phyloP scores from a whole-genome alignment of 1,284 basidiomycete genomes.

The Leccinum solheimii region DNA sequence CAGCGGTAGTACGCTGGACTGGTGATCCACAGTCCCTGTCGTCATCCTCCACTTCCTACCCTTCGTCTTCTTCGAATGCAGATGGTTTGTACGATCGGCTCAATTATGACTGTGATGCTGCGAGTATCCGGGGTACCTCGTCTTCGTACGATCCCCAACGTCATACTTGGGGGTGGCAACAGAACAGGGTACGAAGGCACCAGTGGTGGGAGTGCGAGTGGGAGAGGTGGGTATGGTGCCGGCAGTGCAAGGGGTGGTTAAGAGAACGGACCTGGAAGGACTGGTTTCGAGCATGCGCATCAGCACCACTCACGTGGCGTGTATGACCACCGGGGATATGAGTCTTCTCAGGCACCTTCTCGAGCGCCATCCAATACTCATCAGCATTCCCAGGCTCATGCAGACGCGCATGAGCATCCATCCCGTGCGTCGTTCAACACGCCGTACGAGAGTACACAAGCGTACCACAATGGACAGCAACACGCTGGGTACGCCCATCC shows the following conservation, averaged over 20 bases:
- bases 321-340: conserved; percentile 29
- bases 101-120: conserved; percentile 27
- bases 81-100: conserved; percentile 23
- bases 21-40: conserved; percentile 22
- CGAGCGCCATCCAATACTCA: conserved; percentile 23
- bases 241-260: conserved; percentile 22
- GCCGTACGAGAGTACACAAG: conserved; percentile 30
- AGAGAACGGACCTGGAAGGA: conserved; percentile 21
- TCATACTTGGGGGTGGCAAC: conserved; percentile 6
- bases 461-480: conserved; percentile 26
- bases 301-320: conserved; percentile 25
- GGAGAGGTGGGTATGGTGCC: conserved; percentile 27
- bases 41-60: conserved; percentile 18
- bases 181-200: conserved; percentile 20
- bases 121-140: conserved; percentile 13
- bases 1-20: conserved; percentile 16
- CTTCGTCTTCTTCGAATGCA: conserved; percentile 18
- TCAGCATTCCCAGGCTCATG: conserved; percentile 23
- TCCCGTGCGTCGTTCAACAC: conserved; percentile 29
- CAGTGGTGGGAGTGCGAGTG: conserved; percentile 10
- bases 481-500: conserved; percentile 24
- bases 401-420: conserved; percentile 21
- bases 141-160: conserved; percentile 30
- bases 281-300: conserved; percentile 28
- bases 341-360: conserved; percentile 23